phyloP scores from a whole-genome alignment of 2,329 filamentous ascomycete genomes.

The Colletotrichum siamense region DNA sequence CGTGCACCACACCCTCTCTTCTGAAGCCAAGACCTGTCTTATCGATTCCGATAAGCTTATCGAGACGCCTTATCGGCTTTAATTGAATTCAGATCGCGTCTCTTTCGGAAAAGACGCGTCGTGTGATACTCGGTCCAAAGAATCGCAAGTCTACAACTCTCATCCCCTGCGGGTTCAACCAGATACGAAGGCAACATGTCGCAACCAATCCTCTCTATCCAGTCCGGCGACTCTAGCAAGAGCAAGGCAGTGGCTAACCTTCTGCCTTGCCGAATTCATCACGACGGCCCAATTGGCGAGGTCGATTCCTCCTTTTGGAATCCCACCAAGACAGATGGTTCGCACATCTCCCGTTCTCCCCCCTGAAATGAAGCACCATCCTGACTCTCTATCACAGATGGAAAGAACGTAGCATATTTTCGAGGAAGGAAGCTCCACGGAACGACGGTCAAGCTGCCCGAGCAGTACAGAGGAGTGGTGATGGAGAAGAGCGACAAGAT shows the following conservation, averaged over 20 bases:
- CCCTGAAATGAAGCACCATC: background rate
- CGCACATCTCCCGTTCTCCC: conserved; percentile 24
- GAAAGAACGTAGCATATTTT: conserved; percentile 67
- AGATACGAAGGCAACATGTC: conserved; percentile 36
- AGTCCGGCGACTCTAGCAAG: conserved; percentile 24
- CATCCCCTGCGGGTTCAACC: background rate
- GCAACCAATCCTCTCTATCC: conserved; percentile 47
- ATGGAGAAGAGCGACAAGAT: conserved; percentile 48
- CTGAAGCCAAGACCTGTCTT: background rate
- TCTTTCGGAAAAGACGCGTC: background rate
- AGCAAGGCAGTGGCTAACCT: conserved; percentile 67
- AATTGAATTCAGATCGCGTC: background rate
- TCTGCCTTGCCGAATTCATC: conserved; percentile 80
- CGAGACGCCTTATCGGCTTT: conserved; percentile 4
- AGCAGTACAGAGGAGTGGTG: conserved; percentile 73
- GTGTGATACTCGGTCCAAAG: background rate
- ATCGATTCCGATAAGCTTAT: conserved; percentile 12
- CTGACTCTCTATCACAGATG: conserved; percentile 43
- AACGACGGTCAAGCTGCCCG: conserved; percentile 68
- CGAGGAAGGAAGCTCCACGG: conserved; percentile 82
- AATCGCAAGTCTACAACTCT: background rate
- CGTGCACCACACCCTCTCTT: background rate
- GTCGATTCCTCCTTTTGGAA: conserved; percentile 71
- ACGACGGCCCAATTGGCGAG: conserved; percentile 74
- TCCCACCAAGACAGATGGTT: conserved; percentile 55